Evolutionary conservation across 176 grass and related monocot species (phyloP).

Genomic region (Alloteropsis semialata): DNA sequence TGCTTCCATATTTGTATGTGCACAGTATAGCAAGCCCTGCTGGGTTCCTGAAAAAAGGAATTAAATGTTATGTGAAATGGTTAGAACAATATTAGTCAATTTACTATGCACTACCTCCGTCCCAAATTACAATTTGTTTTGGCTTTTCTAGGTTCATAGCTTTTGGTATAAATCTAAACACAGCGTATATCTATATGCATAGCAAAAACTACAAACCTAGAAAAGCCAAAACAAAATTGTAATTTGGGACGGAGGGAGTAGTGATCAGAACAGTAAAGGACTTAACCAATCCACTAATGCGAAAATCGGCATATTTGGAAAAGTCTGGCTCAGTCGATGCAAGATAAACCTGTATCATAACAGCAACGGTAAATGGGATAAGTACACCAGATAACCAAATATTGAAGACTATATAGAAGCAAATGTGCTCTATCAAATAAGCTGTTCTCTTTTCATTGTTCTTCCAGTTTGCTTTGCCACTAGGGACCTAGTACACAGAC

Average conservation of each 20-base stretch:
- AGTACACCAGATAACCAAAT: not conserved
- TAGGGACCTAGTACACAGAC: not conserved
- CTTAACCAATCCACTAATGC: slow-evolving; percentile 83
- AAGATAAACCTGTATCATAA: slow-evolving; percentile 65
- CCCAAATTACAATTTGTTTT: no score
- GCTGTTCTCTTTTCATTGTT: not conserved
- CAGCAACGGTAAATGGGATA: not conserved
- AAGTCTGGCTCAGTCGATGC: slow-evolving; percentile 67
- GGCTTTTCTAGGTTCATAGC: no score
- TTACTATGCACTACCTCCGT: no score
- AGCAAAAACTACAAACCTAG: no score
- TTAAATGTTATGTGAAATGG: slow-evolving; percentile 2
- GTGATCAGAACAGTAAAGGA: slow-evolving; percentile 26
- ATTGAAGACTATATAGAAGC: not conserved
- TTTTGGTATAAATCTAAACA: no score
- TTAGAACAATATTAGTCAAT: not conserved
- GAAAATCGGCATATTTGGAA: slow-evolving; percentile 77
- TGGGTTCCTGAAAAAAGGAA: slow-evolving; percentile 71
- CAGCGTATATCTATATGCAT: no score
- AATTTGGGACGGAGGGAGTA: no score
- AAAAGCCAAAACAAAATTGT: no score
- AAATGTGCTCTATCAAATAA: not conserved
- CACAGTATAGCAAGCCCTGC: slow-evolving; percentile 94
- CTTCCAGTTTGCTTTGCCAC: not conserved
- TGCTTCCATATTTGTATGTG: slow-evolving; percentile 95